Conservation (phyloP, 441 rosid genomes). For the Adansonia madagascariensis region DNA sequence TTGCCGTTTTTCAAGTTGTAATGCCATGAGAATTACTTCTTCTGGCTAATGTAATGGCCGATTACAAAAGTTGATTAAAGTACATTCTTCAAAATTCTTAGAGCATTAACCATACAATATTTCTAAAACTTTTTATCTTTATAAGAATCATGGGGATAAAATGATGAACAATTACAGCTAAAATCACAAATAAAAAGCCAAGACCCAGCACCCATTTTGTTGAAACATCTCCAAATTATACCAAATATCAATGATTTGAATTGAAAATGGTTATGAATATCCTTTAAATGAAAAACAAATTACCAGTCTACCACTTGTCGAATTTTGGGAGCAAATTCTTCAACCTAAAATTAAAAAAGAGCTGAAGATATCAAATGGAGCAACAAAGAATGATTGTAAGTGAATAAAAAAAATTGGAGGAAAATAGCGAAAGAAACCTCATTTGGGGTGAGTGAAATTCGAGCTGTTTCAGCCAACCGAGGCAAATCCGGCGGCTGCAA, state of each 20-base stretch:
- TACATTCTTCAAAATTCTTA: background rate
- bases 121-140: background rate
- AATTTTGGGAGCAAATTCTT: constrained; percentile 25
- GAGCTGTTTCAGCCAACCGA: constrained; percentile 75
- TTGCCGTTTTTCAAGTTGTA: background rate
- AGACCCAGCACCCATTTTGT: background rate
- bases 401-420: background rate
- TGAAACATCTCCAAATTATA: background rate
- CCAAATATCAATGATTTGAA: constrained; percentile 1
- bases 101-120: background rate
- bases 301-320: constrained; percentile 77
- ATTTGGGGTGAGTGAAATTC: constrained; percentile 64
- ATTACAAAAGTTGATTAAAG: background rate
- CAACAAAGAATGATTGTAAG: background rate
- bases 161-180: constrained; percentile 1
- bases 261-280: background rate
- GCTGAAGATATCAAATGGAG: background rate
- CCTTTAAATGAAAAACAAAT: background rate
- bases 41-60: background rate
- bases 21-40: background rate
- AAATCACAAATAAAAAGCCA: background rate
- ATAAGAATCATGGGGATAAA: background rate
- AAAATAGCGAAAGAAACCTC: constrained; percentile 46
- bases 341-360: constrained; percentile 15
- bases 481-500: constrained; percentile 63